Evolutionary conservation across 2,329 filamentous ascomycete genomes (phyloP), one percentile per base, ranked within the genome.

Genomic region (Pseudogymnoascus sp.): DNA sequence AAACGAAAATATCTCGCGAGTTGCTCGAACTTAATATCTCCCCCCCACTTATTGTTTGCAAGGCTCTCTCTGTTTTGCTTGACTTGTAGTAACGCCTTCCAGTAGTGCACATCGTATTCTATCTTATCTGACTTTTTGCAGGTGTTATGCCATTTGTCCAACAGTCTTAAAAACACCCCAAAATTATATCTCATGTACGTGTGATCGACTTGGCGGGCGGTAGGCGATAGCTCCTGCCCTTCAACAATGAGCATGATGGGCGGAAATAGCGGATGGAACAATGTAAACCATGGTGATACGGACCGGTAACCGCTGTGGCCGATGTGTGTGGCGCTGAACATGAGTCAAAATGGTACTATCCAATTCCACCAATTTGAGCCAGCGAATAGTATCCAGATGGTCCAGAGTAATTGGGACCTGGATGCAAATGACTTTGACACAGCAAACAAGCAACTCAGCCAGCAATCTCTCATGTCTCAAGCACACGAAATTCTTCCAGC

Each of bases 111-210:
- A 18, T 55, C 45, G 18, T 55, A 33, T 33, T 27, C 45, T 18
- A 55, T 55, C 27, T 55, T 55, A n/a, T 55, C 45, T n/a, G 45
- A 55, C 12, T 55, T 55, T 31, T 31, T 55, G 45, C 33, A 55
- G 27, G 45, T 52, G 15, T 31, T 52, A n/a, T 52, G 45, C 45
- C 45, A 52, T 18, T 52, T 52, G 27, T 31, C 45, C 45, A 52
- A 31, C 12, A 52, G 27, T 27, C 45, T 31, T 15, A 31, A 31
- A 52, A 52, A 52, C 8, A 52, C 15, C 25, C 42, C 42, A 15
- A 48, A 48, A 12, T 29, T 48, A 29, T 48, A 48, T 48, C 42
- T 48, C 42, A 21, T 29, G 42, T 48, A 48, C 5, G 42, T 48
- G 25, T 48, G 42, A 25, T 48, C 25, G 42, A 48, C 42, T 13